These are phyloP conservation scores for Phytopythium helicoides DNA, from an alignment of 352 stramenopile genomes.

Conservation along the genomic window DNA sequence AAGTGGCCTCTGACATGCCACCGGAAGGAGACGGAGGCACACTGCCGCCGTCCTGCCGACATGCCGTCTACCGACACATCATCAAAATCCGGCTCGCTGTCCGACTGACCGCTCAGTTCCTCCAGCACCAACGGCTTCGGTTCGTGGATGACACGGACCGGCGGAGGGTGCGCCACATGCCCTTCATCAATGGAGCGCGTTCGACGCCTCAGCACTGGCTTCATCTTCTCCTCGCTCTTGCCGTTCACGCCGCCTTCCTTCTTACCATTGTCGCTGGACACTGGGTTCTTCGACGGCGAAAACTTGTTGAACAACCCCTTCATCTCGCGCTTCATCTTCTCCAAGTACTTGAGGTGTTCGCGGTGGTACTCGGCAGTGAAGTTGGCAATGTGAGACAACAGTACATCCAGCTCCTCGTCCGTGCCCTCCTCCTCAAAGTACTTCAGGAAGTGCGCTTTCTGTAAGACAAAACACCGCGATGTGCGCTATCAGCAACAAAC, in stretches of 20 bases:
- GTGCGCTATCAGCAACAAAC: neutral
- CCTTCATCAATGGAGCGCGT: neutral
- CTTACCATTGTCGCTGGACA: neutral
- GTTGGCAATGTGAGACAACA: conserved; percentile 70
- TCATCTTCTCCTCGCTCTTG: neutral
- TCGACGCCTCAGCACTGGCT: conserved; percentile 1
- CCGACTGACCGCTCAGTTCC: conserved; percentile 6
- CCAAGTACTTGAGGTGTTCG: conserved; percentile 67
- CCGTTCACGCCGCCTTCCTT: neutral
- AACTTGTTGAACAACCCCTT: conserved; percentile 30
- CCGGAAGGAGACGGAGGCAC: conserved; percentile 3
- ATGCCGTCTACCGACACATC: conserved; percentile 5
- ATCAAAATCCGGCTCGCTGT: conserved; percentile 9
- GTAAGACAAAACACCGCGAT: conserved; percentile 4
- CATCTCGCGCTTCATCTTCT: conserved; percentile 42
- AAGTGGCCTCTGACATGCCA: neutral
- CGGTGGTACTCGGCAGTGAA: conserved; percentile 73
- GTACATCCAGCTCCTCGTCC: conserved; percentile 70
- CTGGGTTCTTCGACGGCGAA: conserved; percentile 23
- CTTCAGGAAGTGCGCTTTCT: conserved; percentile 76
- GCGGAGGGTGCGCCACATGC: conserved; percentile 4
- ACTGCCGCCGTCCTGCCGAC: conserved; percentile 6
- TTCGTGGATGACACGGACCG: conserved; percentile 3
- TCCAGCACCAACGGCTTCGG: conserved; percentile 5
- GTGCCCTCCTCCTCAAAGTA: conserved; percentile 86